Evolutionary conservation across 75 land plant genomes (phyloP).

Genomic region (Picea glauca): DNA sequence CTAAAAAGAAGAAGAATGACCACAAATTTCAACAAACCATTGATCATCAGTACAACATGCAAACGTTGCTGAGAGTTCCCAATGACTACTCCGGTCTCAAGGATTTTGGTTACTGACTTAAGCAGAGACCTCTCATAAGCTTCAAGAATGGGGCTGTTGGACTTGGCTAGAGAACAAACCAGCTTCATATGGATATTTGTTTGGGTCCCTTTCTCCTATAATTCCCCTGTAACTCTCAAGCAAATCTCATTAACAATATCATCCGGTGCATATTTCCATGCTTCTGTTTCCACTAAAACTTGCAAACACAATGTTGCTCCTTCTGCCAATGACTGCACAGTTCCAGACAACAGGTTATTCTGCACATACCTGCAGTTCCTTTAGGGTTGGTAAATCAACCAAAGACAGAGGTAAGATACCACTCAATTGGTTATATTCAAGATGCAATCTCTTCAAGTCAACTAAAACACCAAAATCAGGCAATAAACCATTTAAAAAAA

Average conservation of each 20-base stretch:
- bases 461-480: too few relatives aligned
- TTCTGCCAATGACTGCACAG: conserved; percentile 61
- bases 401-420: too few relatives aligned
- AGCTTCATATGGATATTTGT: conserved; percentile 72
- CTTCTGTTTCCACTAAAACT: conserved; percentile 79
- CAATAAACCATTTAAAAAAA: too few relatives aligned
- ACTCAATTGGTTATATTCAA: too few relatives aligned
- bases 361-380: too few relatives aligned
- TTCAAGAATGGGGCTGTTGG: conserved; percentile 37
- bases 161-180: conserved; percentile 59
- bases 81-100: conserved; percentile 30
- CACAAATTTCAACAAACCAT: too few relatives aligned
- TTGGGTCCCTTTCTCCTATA: conserved; percentile 58
- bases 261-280: conserved; percentile 71
- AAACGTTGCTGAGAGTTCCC: conserved; percentile 34
- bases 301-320: conserved; percentile 88
- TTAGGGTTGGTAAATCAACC: too few relatives aligned
- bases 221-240: conserved; percentile 50
- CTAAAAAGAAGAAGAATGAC: too few relatives aligned
- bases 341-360: conserved; percentile 28
- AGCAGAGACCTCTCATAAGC: conserved; percentile 57
- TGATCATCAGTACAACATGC: too few relatives aligned
- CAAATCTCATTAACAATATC: conserved; percentile 68
- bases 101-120: conserved; percentile 46
- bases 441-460: too few relatives aligned